These are phyloP conservation scores for Pugionium dolabratum DNA, from an alignment of 345 rosid species.

Conservation along the genomic window DNA sequence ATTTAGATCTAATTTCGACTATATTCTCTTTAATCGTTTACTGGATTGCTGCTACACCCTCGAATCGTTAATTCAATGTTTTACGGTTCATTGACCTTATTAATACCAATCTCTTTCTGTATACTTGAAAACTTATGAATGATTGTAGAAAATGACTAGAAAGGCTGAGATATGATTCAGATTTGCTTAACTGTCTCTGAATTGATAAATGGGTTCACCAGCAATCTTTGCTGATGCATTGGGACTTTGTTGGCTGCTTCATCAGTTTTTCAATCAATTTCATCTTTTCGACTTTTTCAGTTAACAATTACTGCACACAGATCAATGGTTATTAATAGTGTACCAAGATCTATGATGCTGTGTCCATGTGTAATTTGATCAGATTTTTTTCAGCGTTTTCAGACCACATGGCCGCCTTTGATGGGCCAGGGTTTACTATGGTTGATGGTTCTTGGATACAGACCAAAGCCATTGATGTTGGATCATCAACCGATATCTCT, in stretches of 20 bases:
- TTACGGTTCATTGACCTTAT: constrained; percentile 18
- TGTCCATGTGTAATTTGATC: background rate
- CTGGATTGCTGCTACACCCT: background rate
- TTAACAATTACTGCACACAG: no score
- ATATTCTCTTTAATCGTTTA: constrained; percentile 7
- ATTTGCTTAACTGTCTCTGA: no score
- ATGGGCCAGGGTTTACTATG: constrained; percentile 39
- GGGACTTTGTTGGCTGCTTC: background rate
- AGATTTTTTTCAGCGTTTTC: background rate
- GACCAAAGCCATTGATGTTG: constrained; percentile 42
- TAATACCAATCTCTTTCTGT: background rate
- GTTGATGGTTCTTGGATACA: constrained; percentile 35
- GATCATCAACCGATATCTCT: constrained; percentile 35
- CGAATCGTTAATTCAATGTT: background rate
- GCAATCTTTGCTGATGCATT: no score
- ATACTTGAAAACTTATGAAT: background rate
- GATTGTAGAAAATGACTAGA: no score
- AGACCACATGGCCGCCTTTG: constrained; percentile 40
- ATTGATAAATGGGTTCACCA: no score
- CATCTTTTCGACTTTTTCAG: background rate
- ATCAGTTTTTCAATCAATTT: background rate
- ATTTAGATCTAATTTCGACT: background rate
- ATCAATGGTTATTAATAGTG: no score
- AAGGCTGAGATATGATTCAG: no score
- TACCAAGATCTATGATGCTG: background rate